Evolutionary conservation across 192 early-diverging fungal species (phyloP), one percentile per base, ranked within the genome.

Genomic region (Spizellomyces punctatus): DNA sequence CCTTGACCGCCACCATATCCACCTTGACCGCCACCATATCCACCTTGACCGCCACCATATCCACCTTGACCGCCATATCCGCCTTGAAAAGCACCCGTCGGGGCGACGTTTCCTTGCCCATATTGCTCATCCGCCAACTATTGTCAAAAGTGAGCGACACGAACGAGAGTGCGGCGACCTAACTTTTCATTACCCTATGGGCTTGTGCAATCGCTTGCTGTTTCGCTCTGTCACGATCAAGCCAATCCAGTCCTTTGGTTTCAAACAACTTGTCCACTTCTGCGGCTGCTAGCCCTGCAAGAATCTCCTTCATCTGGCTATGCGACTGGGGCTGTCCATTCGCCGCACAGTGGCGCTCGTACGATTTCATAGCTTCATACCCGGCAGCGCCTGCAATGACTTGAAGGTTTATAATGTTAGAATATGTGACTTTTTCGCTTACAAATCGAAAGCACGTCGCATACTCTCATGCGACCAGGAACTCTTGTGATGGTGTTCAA

Each of bases 381-480:
- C 76, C 85, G 10, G 83, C 85, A 41, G 83, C 85, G 45, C 78
- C 79, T 16, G 79, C 82, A 41, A 86, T 62, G 67, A 69, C 68
- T 68, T 52, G 0, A 59, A 4, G 10, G 8, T 42, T 45, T 17
- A 27, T 10, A 63, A 63, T 45, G 17, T 12, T 27, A 54, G 52
- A 54, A 54, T 36, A 36, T 36, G 27, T 36, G 27, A 36, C n/a
- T 36, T 2, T 36, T 36, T 36, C 27, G 27, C 3, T 36, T 36
- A 36, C 27, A 36, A 36, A 3, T 36, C 27, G 27, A 36, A 36
- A 36, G 3, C 27, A 36, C 0, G 27, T 36, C 27, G 27, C 27
- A 0, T 36, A 36, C 27, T 3, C 27, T 36, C 27, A 36, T 36
- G 27, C 27, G 27, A 36, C 27, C 27, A 36, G 27, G 27, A 36